Evolutionary conservation across 129 eudicot species (phyloP), one percentile per base, ranked within the genome.

Genomic region (Flaveria linearis): DNA sequence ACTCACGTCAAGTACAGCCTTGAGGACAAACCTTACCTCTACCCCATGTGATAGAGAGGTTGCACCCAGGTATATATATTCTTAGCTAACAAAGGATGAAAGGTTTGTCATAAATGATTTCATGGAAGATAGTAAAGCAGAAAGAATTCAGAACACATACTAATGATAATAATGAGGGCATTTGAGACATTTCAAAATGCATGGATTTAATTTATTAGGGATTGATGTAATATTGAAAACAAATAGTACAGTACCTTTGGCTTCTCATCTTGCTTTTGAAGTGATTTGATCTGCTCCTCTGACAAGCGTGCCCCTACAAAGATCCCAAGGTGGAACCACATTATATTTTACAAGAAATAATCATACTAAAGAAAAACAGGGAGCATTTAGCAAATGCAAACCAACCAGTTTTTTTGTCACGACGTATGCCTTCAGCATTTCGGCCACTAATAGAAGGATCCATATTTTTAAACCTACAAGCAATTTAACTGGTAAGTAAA

Each of bases 371-470:
- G 36, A 71, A 12, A 39, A 69, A 78, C n/a, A 22, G 1, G 7
- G 20, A 23, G 15, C 9, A 17, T n/a, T 33, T 9, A 45, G 43
- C 2, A 72, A 60, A 36, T 62, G 69, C 41, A 62, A 36, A 67
- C 86, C 1, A 15, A 86, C 96, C 95, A 50, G 94, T 90, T 80
- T 42, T 82, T 82, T 88, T 93, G 76, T 90, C 84, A 60, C 98
- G 93, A 36, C 88, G 92, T 53, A 91, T 76, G 22, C 96, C 84
- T 77, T 87, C 97, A 50, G 98, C 98, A 66, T 77, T 84, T 71
- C 88, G 88, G 10, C 98, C 98, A 70, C 93, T 93, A 39, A 87
- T 55, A 36, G 93, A 88, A 68, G 98, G 93, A 79, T 91, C 98
- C 97, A 90, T 88, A 12, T 76, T 84, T 52, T 74, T 76, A 78